Base-by-base conservation (phyloP, 1,284 basidiomycete species). In the Tilletia setariae region DNA sequence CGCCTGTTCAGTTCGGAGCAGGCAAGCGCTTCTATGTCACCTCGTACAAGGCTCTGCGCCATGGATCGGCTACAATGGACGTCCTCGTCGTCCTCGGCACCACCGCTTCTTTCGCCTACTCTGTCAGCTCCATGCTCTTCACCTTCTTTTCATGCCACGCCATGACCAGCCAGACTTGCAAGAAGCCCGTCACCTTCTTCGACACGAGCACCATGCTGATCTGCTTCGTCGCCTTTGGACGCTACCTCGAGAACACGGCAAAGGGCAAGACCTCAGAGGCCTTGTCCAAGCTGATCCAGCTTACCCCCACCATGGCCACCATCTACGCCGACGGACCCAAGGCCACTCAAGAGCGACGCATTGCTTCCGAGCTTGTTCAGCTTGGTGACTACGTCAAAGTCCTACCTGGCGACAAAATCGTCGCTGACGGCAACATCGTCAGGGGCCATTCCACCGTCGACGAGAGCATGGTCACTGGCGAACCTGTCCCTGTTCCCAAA, bases 181-280 rank as follows among this genome's bases (percentile, higher is more conserved):
- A 87, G 80, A 89, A 87, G 44, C 95, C 96, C 0, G 88, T 91
- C 80, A 89, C 94, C 40, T 98, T 98, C 85, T 98, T 98, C 84
- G 96, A 99, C 84, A 98, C 96, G 1, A 94, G 92, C 77, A 96
- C 94, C 19, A 98, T 98, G 96, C 86, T 99, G 68, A 91, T 99
- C 86, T 93, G 90, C 84, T 98, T 98, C 82, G 92, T 98, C 76
- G 93, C 93, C 2, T 88, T 98, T 35, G 96, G 95, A 1, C 89
- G 96, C 47, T 97, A 91, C 84, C 87, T 98, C 65, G 96, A 98
- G 84, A 98, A 97, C 84, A 87, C 90, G 64, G 96, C 96, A 47
- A 98, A 98, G 83, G 95, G 96, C 51, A 92, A 92, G 84, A 98
- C 96, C 0, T 94, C 92, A 67, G 93, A 94, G 0, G 96, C 96